Evolutionary conservation across 352 stramenopile species (phyloP).

Genomic region (Phytophthora citricola): DNA sequence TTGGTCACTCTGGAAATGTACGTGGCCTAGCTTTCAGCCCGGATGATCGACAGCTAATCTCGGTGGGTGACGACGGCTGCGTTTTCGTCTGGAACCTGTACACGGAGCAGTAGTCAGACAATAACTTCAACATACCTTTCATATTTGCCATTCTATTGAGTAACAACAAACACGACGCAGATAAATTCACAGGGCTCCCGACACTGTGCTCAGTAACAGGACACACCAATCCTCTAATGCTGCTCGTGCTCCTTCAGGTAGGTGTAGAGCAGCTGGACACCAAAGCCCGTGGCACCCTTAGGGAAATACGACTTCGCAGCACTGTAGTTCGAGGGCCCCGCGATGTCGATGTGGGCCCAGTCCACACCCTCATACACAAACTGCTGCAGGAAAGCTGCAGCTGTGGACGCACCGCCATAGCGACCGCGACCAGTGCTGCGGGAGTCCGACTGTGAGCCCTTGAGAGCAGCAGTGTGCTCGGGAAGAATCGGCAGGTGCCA

Average conservation of each 20-base stretch:
- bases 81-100: conserved; percentile 95
- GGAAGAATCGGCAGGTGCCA: conserved; percentile 91
- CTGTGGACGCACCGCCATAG: conserved; percentile 84
- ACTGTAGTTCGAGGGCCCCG: conserved; percentile 87
- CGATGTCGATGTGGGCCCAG: conserved; percentile 93
- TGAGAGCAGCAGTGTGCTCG: conserved; percentile 85
- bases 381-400: conserved; percentile 89
- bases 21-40: conserved; percentile 85
- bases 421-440: conserved; percentile 80
- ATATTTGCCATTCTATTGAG: conserved; percentile 37
- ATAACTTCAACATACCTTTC: conserved; percentile 23
- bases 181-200: not conserved
- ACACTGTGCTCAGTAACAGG: not conserved
- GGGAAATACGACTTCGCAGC: conserved; percentile 86
- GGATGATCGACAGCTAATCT: conserved; percentile 93
- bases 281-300: conserved; percentile 86
- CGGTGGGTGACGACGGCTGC: conserved; percentile 90
- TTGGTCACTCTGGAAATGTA: conserved; percentile 84
- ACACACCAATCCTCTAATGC: conserved; percentile 24
- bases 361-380: conserved; percentile 88
- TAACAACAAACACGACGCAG: conserved; percentile 22
- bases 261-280: conserved; percentile 87
- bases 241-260: conserved; percentile 85
- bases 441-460: conserved; percentile 81
- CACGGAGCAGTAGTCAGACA: conserved; percentile 38